phyloP scores from a whole-genome alignment of 1,284 basidiomycete genomes.

The Porogramme epimiltina region DNA sequence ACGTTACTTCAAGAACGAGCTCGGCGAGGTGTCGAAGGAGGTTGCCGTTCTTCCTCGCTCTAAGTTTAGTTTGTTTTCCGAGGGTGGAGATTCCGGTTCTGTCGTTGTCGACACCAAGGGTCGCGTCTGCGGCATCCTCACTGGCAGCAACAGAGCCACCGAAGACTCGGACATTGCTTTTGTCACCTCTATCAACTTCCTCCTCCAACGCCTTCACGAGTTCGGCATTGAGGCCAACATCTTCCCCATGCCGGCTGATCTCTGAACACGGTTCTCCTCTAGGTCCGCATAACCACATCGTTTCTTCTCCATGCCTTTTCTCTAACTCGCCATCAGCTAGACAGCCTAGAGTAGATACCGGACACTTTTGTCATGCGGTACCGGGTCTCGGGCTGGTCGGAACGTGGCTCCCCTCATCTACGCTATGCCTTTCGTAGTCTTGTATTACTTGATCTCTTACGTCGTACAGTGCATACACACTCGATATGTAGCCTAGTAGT shows the following conservation, averaged over 20 bases:
- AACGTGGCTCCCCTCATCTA: not conserved
- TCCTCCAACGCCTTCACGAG: conserved; percentile 20
- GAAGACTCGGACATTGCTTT: conserved; percentile 26
- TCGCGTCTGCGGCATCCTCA: conserved; percentile 28
- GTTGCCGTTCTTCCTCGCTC: conserved; percentile 21
- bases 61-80: conserved; percentile 26
- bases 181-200: conserved; percentile 27
- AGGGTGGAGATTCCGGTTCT: conserved; percentile 30
- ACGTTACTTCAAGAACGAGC: conserved; percentile 12
- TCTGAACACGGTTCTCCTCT: no score
- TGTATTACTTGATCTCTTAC: no score
- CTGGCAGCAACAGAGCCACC: conserved; percentile 23
- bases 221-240: not conserved
- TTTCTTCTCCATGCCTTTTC: no score
- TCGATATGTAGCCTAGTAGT: no score
- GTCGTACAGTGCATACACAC: no score
- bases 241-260: not conserved
- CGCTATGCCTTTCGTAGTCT: no score
- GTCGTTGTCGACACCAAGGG: conserved; percentile 24
- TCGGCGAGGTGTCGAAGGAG: conserved; percentile 23
- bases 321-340: no score
- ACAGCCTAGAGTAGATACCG: no score
- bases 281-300: no score
- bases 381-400: not conserved
- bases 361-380: no score